Evolutionary conservation across 2,329 filamentous ascomycete genomes (phyloP), one percentile per base, ranked within the genome.

Genomic region (Apiospora malaysiana): DNA sequence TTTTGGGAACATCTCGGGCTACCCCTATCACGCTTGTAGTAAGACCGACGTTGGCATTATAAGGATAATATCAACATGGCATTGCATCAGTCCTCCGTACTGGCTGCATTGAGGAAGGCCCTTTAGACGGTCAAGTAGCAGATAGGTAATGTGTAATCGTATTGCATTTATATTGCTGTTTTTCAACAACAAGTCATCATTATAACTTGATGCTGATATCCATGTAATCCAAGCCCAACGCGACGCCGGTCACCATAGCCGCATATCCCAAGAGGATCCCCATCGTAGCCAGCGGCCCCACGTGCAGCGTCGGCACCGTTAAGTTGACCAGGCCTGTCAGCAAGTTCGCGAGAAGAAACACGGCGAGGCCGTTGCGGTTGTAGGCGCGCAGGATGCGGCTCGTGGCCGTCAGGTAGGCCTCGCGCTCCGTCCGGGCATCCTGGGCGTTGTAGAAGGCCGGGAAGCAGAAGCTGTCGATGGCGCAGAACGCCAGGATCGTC

Each of bases 261-360:
- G 91, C 91, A 81, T 98, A 98, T 6, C 81, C 88, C 27, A 94
- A 81, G 73, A 99, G 81, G 45, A 98, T 90, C 0, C 81, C 90
- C 89, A 97, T 93, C 0, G 94, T 89, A 70, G 84, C 80, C 3
- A 87, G 76, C 10, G 89, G 88, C 5, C 85, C 86, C 73, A 92
- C 90, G 78, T 95, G 88, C 74, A 98, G 82, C 2, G 96, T 99
- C 49, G 92, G 91, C 70, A 98, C 81, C 4, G 91, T 93, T 86
- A 99, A 85, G 80, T 99, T 99, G 69, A 98, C 92, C 21, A 94
- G 79, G 0, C 96, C 96, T 0, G 96, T 99, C 73, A 97, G 82
- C 66, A 99, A 82, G 78, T 99, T 99, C 2, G 96, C 95, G 47
- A 95, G 78, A 71, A 99, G 81, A 79, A 99, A 99, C 0, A 98